A percentile compares a stretch with the other conserved stretches of the same genome.
These are phyloP conservation scores for Ramularia endophylla DNA, from an alignment of 2,329 filamentous ascomycete species.

Conservation along the genomic window DNA sequence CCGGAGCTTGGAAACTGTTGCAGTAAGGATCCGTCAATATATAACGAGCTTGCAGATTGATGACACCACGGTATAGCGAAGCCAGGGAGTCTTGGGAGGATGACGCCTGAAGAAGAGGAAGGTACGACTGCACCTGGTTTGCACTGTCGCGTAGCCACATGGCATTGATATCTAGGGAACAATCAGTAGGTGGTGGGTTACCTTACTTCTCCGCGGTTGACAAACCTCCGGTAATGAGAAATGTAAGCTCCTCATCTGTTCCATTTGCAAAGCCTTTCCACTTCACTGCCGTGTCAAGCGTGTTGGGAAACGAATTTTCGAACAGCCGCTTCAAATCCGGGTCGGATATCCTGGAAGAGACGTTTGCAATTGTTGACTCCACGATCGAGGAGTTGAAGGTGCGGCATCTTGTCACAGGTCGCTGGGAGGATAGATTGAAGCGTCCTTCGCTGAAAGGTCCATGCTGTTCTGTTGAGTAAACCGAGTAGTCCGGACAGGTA, in stretches of 20 bases:
- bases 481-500: constrained; percentile 36
- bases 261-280: constrained; percentile 58
- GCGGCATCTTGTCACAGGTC: constrained; percentile 39
- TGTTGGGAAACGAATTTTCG: constrained; percentile 68
- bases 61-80: constrained; percentile 62
- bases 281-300: constrained; percentile 64
- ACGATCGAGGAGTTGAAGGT: constrained; percentile 43
- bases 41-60: constrained; percentile 66
- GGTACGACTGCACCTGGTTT: constrained; percentile 67
- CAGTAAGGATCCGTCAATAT: constrained; percentile 54
- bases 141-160: constrained; percentile 53
- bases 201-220: no score
- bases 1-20: constrained; percentile 49
- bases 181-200: no score
- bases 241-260: constrained; percentile 57
- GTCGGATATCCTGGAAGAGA: constrained; percentile 35
- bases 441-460: constrained; percentile 39
- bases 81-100: constrained; percentile 54
- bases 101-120: constrained; percentile 53
- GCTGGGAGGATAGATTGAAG: constrained; percentile 42
- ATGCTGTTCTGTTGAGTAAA: constrained; percentile 38
- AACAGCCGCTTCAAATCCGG: constrained; percentile 65
- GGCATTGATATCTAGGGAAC: constrained; percentile 52
- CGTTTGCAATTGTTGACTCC: constrained; percentile 33
- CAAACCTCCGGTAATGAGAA: constrained; percentile 46